phyloP scores from a whole-genome alignment of 2,329 filamentous ascomycete genomes.

The Colletotrichum cuscutae region DNA sequence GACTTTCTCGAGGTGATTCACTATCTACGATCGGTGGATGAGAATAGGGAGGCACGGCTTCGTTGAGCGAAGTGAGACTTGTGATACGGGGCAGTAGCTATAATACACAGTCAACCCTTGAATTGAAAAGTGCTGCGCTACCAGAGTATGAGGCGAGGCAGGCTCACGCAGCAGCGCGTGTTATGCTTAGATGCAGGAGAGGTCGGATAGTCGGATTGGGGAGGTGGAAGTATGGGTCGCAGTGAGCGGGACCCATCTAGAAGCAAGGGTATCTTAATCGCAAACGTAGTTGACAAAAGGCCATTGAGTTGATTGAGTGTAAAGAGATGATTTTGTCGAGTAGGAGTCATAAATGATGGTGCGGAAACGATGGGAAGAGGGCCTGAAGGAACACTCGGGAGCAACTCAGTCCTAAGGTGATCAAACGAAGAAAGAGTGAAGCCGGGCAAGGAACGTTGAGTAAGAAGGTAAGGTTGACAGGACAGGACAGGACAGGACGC shows the following conservation, averaged over 20 bases:
- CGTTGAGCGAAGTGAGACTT: not conserved
- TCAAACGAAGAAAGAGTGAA: not conserved
- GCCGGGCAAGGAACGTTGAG: not conserved
- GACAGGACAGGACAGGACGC: not conserved
- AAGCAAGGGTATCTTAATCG: not conserved
- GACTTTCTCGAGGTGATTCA: not conserved
- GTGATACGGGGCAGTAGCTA: not conserved
- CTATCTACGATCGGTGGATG: not conserved
- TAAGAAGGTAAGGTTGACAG: not conserved
- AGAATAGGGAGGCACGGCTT: not conserved
- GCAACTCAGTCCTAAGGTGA: not conserved
- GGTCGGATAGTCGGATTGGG: not conserved
- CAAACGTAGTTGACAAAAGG: not conserved
- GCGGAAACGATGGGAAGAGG: not conserved
- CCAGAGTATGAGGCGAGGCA: not conserved
- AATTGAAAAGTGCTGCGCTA: not conserved
- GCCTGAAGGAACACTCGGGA: not conserved
- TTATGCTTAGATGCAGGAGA: not conserved
- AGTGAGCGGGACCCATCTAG: slow-evolving; percentile 2
- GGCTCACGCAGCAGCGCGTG: not conserved
- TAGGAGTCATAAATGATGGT: not conserved
- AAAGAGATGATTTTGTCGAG: not conserved
- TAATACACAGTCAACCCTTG: not conserved
- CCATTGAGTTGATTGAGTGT: not conserved
- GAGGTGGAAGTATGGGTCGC: not conserved